Evolutionary conservation across 768 basidiomycete species (phyloP), one percentile per base, ranked within the genome.

Genomic region (Boletus huronensis): DNA sequence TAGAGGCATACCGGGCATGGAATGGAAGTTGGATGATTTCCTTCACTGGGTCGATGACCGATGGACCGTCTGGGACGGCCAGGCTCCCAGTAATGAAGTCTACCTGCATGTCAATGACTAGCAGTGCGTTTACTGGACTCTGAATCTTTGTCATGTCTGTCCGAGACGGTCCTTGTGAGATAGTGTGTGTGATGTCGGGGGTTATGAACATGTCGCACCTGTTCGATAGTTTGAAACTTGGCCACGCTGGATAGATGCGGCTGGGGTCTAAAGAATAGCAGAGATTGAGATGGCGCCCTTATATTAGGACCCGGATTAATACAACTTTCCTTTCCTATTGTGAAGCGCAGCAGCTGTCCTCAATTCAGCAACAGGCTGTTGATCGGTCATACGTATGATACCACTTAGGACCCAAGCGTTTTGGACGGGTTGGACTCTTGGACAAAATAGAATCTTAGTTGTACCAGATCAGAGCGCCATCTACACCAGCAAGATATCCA

Each of bases 21-120:
- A 85, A 85, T 10, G 82, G 82, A 19, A 80, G 72, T 6, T 75
- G 62, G 48, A 93, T 76, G 38, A 92, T 76, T n/a, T 64, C 64
- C 60, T 83, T 79, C 44, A 91, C 76, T 8, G 71, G 65, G 0
- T 77, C 74, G 48, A 93, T 70, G 52, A 91, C 83, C 5, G 74
- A 71, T 29, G 77, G 72, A 0, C 82, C 91, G 19, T 75, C 77
- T 2, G 81, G 73, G 13, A 91, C 88, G 3, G 90, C 84, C 35
- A 95, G 81, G 6, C 84, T 78, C 3, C 91, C 92, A 19, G 72
- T 68, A 26, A 92, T 79, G 62, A 95, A 95, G 68, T 95, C 92
- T 64, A 89, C 80, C 67, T 95, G 92, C 69, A 90, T 79, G 65
- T 93, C 91, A 35, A 93, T 74, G 51, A 92, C 78, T 48, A 91